phyloP scores from a whole-genome alignment of 164 flowering plant species.

The Aristolochia californica region DNA sequence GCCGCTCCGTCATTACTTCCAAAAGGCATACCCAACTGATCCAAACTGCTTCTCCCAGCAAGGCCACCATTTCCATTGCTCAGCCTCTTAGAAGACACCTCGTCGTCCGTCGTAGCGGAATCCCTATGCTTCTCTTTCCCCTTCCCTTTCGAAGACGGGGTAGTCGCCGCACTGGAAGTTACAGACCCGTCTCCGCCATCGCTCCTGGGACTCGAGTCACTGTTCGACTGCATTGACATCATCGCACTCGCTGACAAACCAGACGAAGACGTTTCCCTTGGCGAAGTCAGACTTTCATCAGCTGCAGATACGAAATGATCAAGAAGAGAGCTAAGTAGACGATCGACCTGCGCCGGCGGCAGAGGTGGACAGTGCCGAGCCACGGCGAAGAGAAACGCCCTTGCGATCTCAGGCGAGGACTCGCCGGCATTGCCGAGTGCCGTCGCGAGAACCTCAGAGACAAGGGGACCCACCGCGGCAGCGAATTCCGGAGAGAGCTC shows the following conservation, averaged over 20 bases:
- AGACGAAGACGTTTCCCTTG: conserved; percentile 19
- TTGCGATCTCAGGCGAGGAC: conserved; percentile 22
- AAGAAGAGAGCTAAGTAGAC: conserved; percentile 35
- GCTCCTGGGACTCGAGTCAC: conserved; percentile 32
- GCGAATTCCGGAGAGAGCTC: conserved; percentile 44
- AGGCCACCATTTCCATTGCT: conserved; percentile 35
- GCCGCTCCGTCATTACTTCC: conserved; percentile 25
- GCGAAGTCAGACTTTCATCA: conserved; percentile 13
- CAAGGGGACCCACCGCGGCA: conserved; percentile 34
- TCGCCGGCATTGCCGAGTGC: conserved; percentile 15
- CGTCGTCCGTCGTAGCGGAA: neutral
- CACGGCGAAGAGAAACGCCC: conserved; percentile 50
- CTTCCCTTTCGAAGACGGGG: conserved; percentile 19
- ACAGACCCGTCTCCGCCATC: conserved; percentile 38
- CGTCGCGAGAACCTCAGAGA: conserved; percentile 42
- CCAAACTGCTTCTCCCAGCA: conserved; percentile 39
- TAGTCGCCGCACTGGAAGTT: conserved; percentile 26
- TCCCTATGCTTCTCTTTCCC: conserved; percentile 10
- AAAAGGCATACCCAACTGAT: conserved; percentile 22
- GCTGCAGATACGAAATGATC: conserved; percentile 29
- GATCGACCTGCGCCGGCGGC: conserved; percentile 46
- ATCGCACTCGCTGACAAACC: neutral
- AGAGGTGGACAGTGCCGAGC: conserved; percentile 54
- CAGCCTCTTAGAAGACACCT: conserved; percentile 9
- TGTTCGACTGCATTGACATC: conserved; percentile 35